Evolutionary conservation across 1,284 basidiomycete genomes (phyloP).

Genomic region (Ganoderma boninense): DNA sequence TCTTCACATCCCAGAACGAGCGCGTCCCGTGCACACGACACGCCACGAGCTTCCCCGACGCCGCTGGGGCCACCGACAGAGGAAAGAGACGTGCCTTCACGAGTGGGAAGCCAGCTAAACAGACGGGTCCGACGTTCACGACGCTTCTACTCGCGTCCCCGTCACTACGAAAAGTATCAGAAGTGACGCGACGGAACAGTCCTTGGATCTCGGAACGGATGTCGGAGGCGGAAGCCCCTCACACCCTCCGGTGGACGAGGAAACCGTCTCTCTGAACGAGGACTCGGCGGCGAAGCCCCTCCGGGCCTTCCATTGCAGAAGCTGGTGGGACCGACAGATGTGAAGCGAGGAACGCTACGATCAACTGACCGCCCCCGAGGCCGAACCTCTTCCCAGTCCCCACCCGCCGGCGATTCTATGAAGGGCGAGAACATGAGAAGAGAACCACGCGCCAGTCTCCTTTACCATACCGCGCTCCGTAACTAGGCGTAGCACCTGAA

Average conservation of each 20-base stretch:
- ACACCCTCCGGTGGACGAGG: background rate
- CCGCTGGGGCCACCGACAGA: background rate
- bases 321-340: background rate
- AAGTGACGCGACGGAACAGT: background rate
- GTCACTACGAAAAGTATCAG: background rate
- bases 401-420: background rate
- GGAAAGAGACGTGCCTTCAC: background rate
- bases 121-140: background rate
- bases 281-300: background rate
- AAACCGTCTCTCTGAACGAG: background rate
- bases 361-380: constrained; percentile 1
- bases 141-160: background rate
- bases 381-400: background rate
- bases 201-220: background rate
- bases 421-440: background rate
- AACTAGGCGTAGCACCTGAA: background rate
- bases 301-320: background rate
- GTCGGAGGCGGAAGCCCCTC: background rate
- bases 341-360: background rate
- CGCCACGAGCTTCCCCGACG: background rate
- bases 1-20: background rate
- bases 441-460: background rate
- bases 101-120: background rate
- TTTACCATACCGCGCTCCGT: background rate
- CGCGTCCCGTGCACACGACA: background rate